Evolutionary conservation across 352 stramenopile genomes (phyloP), one percentile per base, ranked within the genome.

Genomic region (Phytophthora nicotianae): DNA sequence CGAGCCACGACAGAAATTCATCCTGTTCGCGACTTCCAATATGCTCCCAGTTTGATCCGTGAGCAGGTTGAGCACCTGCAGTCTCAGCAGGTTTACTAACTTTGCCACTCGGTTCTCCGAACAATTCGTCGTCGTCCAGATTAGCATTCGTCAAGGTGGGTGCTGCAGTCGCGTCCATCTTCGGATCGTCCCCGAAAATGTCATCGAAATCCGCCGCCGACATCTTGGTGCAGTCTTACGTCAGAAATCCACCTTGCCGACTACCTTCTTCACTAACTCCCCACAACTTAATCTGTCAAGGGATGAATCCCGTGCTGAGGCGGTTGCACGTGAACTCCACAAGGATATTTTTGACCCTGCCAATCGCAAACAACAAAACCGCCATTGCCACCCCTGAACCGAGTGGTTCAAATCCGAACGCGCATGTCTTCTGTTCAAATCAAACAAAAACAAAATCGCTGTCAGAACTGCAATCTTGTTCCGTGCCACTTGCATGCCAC

Each of bases 1-100:
- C 84, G 1, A 95, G 71, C 86, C 84, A 95, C 4, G 83, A 93
- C 33, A 93, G 42, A 51, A 95, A 93, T 41, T 93, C 86, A 27
- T 89, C 82, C 32, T 84, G 67, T 14, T 78, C 75, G 1, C 29
- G 24, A 37, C 62, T 70, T 19, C 60, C 53, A 45, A 77, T 76
- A 17, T 73, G 58, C 21, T 68, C 58, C 70, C 66, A 78, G n/a
- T 71, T 68, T 5, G 66, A 45, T 46, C 50, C 46, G 57, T 64
- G 51, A 48, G 27, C 8, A 32, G 26, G 49, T 13, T 69, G 49
- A 24, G 29, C 21, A 33, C 46, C 37, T 21, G 10, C 19, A 45
- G 16, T 27, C 10, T 50, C 50, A 26, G n/a, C 16, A 50, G 49
- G n/a, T 17, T 75, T 71, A 2, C 35, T 33, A 40, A 66, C 37